Conservation (phyloP, 768 basidiomycete species). For the Rhodotorula kratochvilovae region DNA sequence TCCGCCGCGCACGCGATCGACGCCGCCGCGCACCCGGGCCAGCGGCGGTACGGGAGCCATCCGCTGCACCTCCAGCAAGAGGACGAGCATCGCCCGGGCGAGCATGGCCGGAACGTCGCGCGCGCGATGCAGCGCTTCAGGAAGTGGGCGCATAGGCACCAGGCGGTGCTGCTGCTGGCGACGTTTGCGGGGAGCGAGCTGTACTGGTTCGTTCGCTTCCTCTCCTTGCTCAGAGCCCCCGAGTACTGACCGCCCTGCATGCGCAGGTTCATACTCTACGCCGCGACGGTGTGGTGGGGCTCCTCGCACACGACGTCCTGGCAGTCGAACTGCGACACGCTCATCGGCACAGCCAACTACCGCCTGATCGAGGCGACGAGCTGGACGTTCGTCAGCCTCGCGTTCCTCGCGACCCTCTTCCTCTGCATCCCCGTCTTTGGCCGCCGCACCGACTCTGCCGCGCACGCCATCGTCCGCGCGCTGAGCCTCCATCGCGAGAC, state of each 20-base stretch:
- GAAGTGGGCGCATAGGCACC: not conserved
- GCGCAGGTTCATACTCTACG: constrained; percentile 4
- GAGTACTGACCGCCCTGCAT: too few species aligned
- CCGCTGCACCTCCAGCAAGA: not conserved
- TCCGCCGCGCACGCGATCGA: not conserved
- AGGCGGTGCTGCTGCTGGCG: not conserved
- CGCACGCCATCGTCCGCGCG: constrained; percentile 1
- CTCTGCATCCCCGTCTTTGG: not conserved
- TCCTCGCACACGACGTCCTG: not conserved
- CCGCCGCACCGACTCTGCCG: not conserved
- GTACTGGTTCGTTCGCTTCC: not conserved
- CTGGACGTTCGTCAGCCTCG: constrained; percentile 1
- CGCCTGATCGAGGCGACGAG: not conserved
- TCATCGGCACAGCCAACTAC: not conserved
- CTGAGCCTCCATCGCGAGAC: not conserved
- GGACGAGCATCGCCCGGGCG: not conserved
- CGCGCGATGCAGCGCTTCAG: not conserved
- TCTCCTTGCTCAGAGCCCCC: not conserved
- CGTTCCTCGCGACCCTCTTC: not conserved
- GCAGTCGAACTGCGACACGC: constrained; percentile 8
- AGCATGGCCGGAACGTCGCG: not conserved
- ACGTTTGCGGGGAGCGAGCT: not conserved
- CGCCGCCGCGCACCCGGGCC: not conserved
- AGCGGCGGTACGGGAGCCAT: not conserved
- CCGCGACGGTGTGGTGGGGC: constrained; percentile 4